Evolutionary conservation across 2,329 filamentous ascomycete species (phyloP).

Genomic region (Xylaria polymorpha): DNA sequence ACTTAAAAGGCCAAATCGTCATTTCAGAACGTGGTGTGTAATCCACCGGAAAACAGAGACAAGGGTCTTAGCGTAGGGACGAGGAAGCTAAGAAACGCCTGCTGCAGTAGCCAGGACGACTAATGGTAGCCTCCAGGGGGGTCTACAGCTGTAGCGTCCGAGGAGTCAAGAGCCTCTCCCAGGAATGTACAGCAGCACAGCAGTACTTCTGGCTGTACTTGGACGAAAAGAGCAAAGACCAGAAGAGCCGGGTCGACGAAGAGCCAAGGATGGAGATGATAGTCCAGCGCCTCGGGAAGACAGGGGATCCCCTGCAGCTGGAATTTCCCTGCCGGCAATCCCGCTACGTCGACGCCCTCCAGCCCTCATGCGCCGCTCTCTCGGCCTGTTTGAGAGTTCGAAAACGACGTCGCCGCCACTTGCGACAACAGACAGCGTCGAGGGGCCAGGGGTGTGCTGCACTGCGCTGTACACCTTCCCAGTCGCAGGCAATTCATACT

Average conservation of each 20-base stretch:
- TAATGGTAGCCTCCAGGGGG: slow-evolving; percentile 26
- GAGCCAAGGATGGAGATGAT: slow-evolving; percentile 29
- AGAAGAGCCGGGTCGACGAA: slow-evolving; percentile 25
- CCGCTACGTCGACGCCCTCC: slow-evolving; percentile 36
- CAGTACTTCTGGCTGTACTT: slow-evolving; percentile 23
- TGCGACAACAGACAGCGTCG: slow-evolving; percentile 21
- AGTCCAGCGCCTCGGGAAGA: slow-evolving; percentile 41
- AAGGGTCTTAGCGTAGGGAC: slow-evolving; percentile 39
- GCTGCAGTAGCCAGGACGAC: slow-evolving; percentile 38
- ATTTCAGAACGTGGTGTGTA: slow-evolving; percentile 39
- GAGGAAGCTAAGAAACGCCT: slow-evolving; percentile 37
- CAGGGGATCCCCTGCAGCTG: slow-evolving; percentile 46
- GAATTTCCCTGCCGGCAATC: slow-evolving; percentile 46
- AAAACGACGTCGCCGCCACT: slow-evolving; percentile 26
- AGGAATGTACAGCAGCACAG: slow-evolving; percentile 29
- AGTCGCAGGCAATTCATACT: slow-evolving; percentile 1
- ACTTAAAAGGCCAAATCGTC: slow-evolving; percentile 27
- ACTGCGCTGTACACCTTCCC: background rate
- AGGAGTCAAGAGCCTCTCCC: slow-evolving; percentile 33
- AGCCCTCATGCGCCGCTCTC: slow-evolving; percentile 9
- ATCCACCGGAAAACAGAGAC: slow-evolving; percentile 37
- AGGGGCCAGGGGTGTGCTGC: slow-evolving; percentile 4
- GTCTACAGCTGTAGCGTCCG: slow-evolving; percentile 22
- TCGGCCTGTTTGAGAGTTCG: slow-evolving; percentile 23
- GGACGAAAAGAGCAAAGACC: slow-evolving; percentile 25